A percentile compares a stretch with the other conserved stretches of the same genome.
Evolutionary conservation across 345 rosid species (phyloP).

Genomic region (Aethionema arabicum): DNA sequence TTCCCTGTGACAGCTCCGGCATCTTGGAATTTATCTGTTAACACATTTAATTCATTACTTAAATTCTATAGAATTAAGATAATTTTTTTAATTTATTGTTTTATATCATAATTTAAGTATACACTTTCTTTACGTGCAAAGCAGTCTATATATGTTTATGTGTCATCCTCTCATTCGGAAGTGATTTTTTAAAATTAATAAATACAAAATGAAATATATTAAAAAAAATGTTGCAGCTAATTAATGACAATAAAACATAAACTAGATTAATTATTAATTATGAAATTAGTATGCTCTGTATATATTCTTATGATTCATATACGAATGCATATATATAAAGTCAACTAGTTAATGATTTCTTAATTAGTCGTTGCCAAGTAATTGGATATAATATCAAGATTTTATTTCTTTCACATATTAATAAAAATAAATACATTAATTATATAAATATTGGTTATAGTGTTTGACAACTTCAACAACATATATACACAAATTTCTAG

Average conservation of each 20-base stretch:
- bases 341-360: not conserved
- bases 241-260: too few relatives aligned
- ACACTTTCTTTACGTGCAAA: conserved; percentile 32
- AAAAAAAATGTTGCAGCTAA: too few relatives aligned
- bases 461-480: conserved; percentile 1
- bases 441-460: conserved; percentile 1
- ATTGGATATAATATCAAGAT: not conserved
- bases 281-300: not conserved
- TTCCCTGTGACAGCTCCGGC: conserved; percentile 31
- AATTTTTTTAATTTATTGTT: not conserved
- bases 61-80: not conserved
- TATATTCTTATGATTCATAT: not conserved
- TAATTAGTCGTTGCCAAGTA: conserved; percentile 30
- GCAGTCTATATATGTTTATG: conserved; percentile 28
- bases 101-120: conserved; percentile 15
- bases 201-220: not conserved
- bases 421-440: conserved; percentile 1
- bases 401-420: not conserved
- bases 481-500: too few relatives aligned
- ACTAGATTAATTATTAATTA: too few relatives aligned
- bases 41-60: not conserved
- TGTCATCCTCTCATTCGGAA: conserved; percentile 25
- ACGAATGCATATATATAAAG: conserved; percentile 3
- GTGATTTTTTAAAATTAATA: not conserved
- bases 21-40: conserved; percentile 20